phyloP scores from a whole-genome alignment of 208 protist genomes.

The Hexamita inflata region DNA sequence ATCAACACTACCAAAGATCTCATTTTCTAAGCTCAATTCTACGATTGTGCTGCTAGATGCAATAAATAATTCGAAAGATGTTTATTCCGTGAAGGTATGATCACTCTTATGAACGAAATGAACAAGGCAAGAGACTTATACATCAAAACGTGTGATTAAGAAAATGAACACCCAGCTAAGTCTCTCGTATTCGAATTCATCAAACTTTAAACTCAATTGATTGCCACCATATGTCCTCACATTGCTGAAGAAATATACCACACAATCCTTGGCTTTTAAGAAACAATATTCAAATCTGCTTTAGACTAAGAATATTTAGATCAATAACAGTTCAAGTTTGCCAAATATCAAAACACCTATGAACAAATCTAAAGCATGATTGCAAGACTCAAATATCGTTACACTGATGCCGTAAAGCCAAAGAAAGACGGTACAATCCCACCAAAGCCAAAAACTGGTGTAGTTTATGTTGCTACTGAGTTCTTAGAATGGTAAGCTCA shows the following conservation, averaged over 20 bases:
- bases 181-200: background rate
- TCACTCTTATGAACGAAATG: background rate
- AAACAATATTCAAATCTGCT: background rate
- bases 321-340: background rate
- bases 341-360: background rate
- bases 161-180: too few species aligned
- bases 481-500: background rate
- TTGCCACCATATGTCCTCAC: background rate
- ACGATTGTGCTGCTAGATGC: background rate
- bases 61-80: constrained; percentile 15
- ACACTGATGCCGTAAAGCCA: background rate
- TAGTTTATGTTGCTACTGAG: background rate
- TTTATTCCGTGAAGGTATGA: constrained; percentile 1
- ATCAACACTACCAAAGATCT: background rate
- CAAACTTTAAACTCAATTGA: background rate
- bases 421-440: constrained; percentile 1
- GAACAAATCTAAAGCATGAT: background rate
- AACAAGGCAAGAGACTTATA: background rate
- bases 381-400: background rate
- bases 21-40: background rate
- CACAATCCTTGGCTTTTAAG: background rate
- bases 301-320: background rate
- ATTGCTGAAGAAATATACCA: constrained; percentile 13
- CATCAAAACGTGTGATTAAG: background rate
- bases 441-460: background rate